Conservation (phyloP, 257 asterid species). For the Solanum appendiculatum region DNA sequence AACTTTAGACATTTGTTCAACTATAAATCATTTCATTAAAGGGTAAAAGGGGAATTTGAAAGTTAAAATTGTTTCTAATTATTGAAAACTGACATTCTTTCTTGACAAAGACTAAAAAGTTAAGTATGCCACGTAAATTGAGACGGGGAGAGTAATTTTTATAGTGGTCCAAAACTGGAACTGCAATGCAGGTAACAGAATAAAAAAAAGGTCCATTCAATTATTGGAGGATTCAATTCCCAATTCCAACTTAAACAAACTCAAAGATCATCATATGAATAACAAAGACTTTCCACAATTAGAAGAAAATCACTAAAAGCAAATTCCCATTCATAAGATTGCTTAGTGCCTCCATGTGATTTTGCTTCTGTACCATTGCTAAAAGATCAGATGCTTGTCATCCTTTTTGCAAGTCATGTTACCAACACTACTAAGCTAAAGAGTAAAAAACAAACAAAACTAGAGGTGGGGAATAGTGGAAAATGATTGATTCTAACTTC, state of each 20-base stretch:
- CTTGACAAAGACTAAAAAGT: not conserved
- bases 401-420: not conserved
- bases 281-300: not conserved
- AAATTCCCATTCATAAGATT: not conserved
- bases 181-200: not conserved
- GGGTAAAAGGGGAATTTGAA: not conserved
- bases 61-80: not conserved
- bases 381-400: not conserved
- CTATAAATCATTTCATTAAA: not conserved
- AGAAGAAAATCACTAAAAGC: not conserved
- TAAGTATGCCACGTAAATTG: too few species aligned
- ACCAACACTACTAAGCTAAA: not conserved
- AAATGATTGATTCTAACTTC: not conserved
- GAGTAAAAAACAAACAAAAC: not conserved
- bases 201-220: not conserved
- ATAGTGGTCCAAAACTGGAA: not conserved
- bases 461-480: not conserved
- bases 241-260: not conserved
- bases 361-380: not conserved
- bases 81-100: not conserved
- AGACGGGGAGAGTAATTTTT: not conserved
- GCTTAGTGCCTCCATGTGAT: not conserved
- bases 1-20: not conserved
- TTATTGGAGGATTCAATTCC: not conserved
- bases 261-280: not conserved